Base-by-base conservation (phyloP, 1,284 basidiomycete species). In the Gyrodon tennesseensis region DNA sequence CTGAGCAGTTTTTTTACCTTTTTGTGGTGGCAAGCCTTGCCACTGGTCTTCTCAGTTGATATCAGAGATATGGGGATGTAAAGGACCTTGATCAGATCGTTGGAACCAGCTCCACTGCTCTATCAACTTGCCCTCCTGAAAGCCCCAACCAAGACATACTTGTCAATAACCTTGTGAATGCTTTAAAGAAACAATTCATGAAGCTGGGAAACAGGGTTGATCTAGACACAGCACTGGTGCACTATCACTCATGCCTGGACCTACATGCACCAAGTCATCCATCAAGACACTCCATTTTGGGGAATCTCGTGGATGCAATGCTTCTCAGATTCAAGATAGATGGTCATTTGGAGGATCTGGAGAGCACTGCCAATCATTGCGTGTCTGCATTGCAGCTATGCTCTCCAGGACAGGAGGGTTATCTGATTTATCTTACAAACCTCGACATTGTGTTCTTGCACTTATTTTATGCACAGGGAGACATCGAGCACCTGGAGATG, bases 261-360 rank as follows among this genome's bases (percentile, higher is more conserved):
- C 59, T 74, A 54, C 72, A 71, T 29, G 71, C 71, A 56, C 67
- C 64, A 11, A 71, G 66, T n/a, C 72, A 73, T 43, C 65, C 65
- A 13, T 60, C n/a, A n/a, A 71, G 73, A 53, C n/a, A 58, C n/a
- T 43, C 37, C 4, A 34, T 58, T 39, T 51, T 76, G 40, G 59
- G 61, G 16, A 76, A 70, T 48, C 57, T 73, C 5, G 73, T 61
- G 16, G 60, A 52, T 41, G 58, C 61, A 4, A 58, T 71, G 54
- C 54, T 64, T 49, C 15, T 60, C 58, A 69, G 37, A 34, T 76
- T 66, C 53, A 69, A 71, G 29, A 37, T 59, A 29, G 66, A 72
- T 3, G 66, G 73, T 12, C 44, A 59, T 27, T 34, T 54, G n/a
- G 60, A 73, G 55, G 73, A 72, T 56, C 27, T 73, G 31, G 65